A percentile compares a stretch with the other conserved stretches of the same genome.
Conservation (phyloP, 176 grass and related monocot genomes). For the Aegilops tauschii region DNA sequence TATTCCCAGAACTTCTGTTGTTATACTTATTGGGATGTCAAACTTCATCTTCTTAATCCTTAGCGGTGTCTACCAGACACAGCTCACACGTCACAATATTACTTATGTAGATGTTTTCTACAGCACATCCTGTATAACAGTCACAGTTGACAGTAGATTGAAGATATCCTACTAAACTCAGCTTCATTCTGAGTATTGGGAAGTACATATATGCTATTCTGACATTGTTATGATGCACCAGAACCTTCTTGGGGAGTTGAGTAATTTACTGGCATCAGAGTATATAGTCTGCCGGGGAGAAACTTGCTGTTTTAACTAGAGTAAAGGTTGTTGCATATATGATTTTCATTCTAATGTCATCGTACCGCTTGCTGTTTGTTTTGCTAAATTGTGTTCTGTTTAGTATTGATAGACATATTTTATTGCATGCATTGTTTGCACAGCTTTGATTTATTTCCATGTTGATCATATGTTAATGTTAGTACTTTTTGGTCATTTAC, state of each 20-base stretch:
- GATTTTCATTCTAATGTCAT: background rate
- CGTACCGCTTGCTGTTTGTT: background rate
- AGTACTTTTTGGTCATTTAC: background rate
- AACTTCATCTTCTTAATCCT: background rate
- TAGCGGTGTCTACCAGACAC: background rate
- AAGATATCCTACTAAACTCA: background rate
- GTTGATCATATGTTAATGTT: background rate
- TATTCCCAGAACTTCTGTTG: background rate
- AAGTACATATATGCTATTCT: background rate
- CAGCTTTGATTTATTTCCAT: background rate
- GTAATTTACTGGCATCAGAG: background rate
- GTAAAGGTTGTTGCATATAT: background rate
- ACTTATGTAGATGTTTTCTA: background rate
- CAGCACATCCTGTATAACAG: background rate
- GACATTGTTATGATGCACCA: background rate
- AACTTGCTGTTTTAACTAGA: background rate
- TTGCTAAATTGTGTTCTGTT: background rate
- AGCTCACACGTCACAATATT: background rate
- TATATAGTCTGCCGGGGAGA: background rate
- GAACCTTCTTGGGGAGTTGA: background rate
- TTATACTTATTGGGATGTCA: background rate
- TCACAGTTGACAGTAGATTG: too few relatives aligned
- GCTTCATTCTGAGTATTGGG: background rate
- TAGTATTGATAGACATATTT: background rate
- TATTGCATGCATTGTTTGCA: background rate